Base-by-base conservation (phyloP, 352 stramenopile species). In the Aphanomyces stellatus region DNA sequence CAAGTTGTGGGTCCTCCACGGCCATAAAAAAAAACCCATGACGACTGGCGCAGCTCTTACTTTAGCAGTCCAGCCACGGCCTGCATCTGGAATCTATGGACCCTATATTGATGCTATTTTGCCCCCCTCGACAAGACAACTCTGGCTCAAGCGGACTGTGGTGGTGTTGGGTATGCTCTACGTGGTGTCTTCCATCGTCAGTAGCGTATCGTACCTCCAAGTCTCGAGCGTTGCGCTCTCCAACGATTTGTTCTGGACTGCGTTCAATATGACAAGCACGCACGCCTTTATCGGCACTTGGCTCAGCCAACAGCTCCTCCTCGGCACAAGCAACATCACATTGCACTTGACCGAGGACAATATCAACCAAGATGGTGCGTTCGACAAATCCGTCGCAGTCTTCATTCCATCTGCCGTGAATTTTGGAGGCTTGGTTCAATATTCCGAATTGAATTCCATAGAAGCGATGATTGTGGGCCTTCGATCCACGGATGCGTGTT, bases 181-280 rank as follows among this genome's bases (percentile, higher is more conserved):
- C 15, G 28, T 51, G 7, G 41, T 51, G 4, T 10, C 17, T 33
- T n/a, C 51, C 3, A 60, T 60, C 28, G 51, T 40, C 1, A 27
- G 51, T 8, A 60, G 51, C 34, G n/a, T 60, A 2, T 60, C 51
- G 19, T 60, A 60, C n/a, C 51, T 60, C 51, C n/a, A 43, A 40
- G 17, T 60, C 1, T 27, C 17, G 11, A 19, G n/a, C 11, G 34
- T 60, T 27, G 40, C 11, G 19, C 22, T 60, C 15, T 43, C 51
- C 10, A 60, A 60, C 22, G 51, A 60, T 27, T 27, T 60, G 19
- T 40, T 60, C 13, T 60, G 51, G 51, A 24, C 30, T 8, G 40
- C 30, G 10, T 60, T 60, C 34, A 60, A 60, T 24, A 60, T 24
- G 15, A 60, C 51, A 6, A 27, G 51, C 22, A 27, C 34, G 4